Conservation (phyloP, 768 basidiomycete species). For the Naganishia onofrii region DNA sequence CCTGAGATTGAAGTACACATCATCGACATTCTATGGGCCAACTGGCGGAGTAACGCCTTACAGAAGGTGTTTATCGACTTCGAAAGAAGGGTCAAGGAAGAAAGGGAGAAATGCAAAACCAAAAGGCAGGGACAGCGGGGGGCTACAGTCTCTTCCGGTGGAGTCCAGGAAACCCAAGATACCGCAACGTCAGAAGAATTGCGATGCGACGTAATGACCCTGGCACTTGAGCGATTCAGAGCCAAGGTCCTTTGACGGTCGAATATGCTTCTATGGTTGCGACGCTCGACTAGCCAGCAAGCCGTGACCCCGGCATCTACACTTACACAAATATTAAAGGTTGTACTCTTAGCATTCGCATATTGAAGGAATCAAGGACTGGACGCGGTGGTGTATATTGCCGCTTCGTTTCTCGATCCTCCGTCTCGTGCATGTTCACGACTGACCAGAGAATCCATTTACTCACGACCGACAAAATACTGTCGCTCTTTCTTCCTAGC, state of each 20-base stretch:
- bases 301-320: neutral
- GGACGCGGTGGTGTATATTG: no score
- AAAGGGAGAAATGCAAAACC: neutral
- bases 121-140: neutral
- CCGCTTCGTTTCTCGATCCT: no score
- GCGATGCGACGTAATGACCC: conserved; percentile 9
- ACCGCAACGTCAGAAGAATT: conserved; percentile 2
- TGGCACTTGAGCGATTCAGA: conserved; percentile 1
- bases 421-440: no score
- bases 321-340: neutral
- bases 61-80: conserved; percentile 26
- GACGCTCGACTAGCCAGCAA: neutral
- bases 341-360: neutral
- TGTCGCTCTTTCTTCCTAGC: no score
- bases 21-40: conserved; percentile 30
- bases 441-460: no score
- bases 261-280: no score
- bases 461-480: no score
- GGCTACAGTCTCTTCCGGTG: neutral
- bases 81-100: conserved; percentile 13
- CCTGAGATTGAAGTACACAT: conserved; percentile 33
- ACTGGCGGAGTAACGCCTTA: conserved; percentile 21
- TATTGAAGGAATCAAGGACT: no score
- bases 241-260: neutral
- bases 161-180: neutral